Conservation (phyloP, 2,329 filamentous ascomycete genomes). For the Sphaceloma murrayae region DNA sequence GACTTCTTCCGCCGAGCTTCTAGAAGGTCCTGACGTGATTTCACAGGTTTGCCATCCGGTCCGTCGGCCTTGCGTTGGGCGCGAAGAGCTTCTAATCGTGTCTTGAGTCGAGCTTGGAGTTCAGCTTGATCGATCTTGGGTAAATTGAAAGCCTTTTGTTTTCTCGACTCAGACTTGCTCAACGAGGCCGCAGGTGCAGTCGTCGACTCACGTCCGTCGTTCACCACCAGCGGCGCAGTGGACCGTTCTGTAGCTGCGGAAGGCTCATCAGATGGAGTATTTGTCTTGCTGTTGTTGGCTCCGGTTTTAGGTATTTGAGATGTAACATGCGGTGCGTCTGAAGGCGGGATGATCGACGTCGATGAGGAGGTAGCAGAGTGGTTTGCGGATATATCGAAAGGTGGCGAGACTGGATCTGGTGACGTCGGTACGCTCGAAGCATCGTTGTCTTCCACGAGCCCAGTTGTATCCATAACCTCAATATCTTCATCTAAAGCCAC, state of each 20-base stretch:
- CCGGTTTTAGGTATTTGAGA: constrained; percentile 4
- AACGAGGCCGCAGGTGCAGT: neutral
- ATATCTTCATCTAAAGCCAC: constrained; percentile 23
- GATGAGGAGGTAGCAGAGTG: constrained; percentile 38
- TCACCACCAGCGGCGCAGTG: too few relatives aligned
- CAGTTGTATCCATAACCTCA: constrained; percentile 20
- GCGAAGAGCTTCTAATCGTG: constrained; percentile 75
- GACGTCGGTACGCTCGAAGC: constrained; percentile 28
- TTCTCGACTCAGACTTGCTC: constrained; percentile 22
- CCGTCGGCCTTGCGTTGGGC: constrained; percentile 81
- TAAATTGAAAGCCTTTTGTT: constrained; percentile 23
- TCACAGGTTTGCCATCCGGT: constrained; percentile 67
- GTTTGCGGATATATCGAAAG: constrained; percentile 32
- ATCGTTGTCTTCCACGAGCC: constrained; percentile 19
- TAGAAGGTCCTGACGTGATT: constrained; percentile 83
- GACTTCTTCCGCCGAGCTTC: constrained; percentile 82
- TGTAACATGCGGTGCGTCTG: constrained; percentile 18
- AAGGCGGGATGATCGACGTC: constrained; percentile 36
- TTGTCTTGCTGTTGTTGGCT: constrained; percentile 17
- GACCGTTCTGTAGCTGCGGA: constrained; percentile 24
- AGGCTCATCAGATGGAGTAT: too few relatives aligned
- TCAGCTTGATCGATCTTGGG: constrained; percentile 61
- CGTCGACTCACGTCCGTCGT: neutral
- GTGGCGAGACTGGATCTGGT: constrained; percentile 32
- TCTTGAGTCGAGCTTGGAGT: constrained; percentile 67